These are phyloP conservation scores for Yarrowia porcina DNA, from an alignment of 805 yeast species.

Conservation along the genomic window DNA sequence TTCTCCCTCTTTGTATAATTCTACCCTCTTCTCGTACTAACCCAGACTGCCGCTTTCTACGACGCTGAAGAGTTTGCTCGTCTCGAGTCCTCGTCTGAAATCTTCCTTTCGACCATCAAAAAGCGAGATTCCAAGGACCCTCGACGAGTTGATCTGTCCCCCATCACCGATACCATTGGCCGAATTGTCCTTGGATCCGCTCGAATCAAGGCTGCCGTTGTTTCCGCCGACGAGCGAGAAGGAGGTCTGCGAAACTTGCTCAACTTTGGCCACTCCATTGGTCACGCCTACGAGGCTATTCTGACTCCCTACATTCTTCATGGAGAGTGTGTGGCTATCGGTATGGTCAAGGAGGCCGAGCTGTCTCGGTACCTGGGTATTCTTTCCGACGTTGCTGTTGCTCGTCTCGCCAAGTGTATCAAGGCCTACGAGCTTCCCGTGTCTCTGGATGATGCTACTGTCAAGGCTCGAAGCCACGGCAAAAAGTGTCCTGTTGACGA, in stretches of 20 bases:
- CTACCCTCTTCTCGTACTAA: too few relatives aligned
- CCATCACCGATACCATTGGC: conserved; percentile 70
- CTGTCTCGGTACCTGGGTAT: conserved; percentile 87
- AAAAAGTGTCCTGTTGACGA: conserved; percentile 74
- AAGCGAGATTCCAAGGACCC: conserved; percentile 41
- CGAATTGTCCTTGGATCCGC: conserved; percentile 82
- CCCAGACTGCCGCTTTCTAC: conserved; percentile 91
- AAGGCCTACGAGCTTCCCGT: conserved; percentile 84
- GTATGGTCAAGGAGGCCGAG: conserved; percentile 93
- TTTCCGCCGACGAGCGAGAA: conserved; percentile 90
- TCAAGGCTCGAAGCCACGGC: conserved; percentile 64
- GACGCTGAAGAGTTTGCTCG: conserved; percentile 82
- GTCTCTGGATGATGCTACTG: conserved; percentile 65
- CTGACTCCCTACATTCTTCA: conserved; percentile 94
- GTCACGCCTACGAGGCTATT: conserved; percentile 98
- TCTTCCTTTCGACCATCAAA: conserved; percentile 65
- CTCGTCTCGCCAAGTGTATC: conserved; percentile 78
- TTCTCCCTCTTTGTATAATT: too few relatives aligned
- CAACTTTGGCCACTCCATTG: conserved; percentile 95
- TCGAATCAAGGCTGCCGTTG: conserved; percentile 89
- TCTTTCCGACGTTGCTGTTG: conserved; percentile 88
- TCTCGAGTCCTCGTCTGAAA: conserved; percentile 69
- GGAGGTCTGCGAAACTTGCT: conserved; percentile 87
- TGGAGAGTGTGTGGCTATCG: conserved; percentile 99
- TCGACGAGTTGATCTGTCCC: conserved; percentile 58